Conservation (phyloP, 108 stramenopile genomes). For the Schizochytrium sp. region DNA sequence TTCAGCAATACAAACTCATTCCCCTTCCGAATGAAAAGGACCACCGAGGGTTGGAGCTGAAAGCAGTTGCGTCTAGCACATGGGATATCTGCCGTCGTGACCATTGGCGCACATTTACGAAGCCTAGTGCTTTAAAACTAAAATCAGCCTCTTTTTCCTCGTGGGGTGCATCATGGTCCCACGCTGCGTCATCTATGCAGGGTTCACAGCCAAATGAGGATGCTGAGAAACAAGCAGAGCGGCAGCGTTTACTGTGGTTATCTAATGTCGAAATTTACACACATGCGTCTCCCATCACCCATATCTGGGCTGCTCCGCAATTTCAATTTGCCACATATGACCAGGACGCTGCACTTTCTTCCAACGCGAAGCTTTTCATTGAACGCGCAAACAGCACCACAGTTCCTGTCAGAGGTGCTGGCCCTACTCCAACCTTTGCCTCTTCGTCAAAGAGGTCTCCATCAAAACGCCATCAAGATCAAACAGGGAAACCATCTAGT, state of each 20-base stretch:
- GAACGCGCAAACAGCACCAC: background rate
- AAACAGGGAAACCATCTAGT: background rate
- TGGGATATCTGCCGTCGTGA: conserved; percentile 48
- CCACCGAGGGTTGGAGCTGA: conserved; percentile 8
- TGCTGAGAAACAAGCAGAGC: conserved; percentile 17
- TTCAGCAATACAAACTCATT: conserved; percentile 52
- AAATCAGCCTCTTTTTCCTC: background rate
- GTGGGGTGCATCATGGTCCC: background rate
- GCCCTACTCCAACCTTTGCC: conserved; percentile 42
- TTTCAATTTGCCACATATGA: conserved; percentile 22
- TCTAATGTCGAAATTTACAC: conserved; percentile 52
- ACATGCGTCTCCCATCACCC: background rate
- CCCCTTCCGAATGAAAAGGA: background rate
- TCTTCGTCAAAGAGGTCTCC: background rate
- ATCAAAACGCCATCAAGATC: background rate
- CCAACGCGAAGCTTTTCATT: conserved; percentile 30
- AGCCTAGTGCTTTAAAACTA: background rate
- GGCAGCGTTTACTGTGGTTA: conserved; percentile 31
- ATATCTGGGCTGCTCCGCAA: conserved; percentile 50
- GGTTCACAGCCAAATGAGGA: background rate
- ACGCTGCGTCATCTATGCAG: background rate
- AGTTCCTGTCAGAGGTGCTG: conserved; percentile 1
- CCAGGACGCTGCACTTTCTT: conserved; percentile 28
- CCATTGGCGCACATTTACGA: conserved; percentile 3
- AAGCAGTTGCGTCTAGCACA: conserved; percentile 12